Evolutionary conservation across 208 protist genomes (phyloP), one percentile per base, ranked within the genome.

Genomic region (Trypanosoma conorhini): DNA sequence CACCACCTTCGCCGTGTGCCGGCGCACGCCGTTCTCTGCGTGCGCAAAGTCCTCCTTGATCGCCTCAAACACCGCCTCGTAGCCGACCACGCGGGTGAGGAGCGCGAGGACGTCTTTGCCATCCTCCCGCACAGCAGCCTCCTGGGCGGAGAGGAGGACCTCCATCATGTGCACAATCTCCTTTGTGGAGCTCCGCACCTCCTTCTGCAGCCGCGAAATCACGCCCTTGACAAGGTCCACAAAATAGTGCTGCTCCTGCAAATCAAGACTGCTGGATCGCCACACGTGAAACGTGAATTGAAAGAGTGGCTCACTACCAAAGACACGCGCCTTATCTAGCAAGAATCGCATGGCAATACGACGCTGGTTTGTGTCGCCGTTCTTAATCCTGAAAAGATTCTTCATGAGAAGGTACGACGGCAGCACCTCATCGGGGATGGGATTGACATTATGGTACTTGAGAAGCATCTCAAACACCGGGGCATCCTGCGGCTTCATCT

Each of bases 131-230:
- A 98, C 96, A 79, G 99, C 98, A 67, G 93, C 94, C 81, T 99
- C 98, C 75, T 99, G 89, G 55, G 99, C 97, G 28, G 99, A 99
- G 22, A 99, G 91, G 51, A 99, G 83, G 31, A 98, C 98, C 82
- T 99, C 95, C 81, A 99, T 99, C 50, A 99, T 98, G 42, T 99
- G 95, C 0, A 99, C 86, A 69, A 99, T 98, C 70, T 99, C 99
- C 83, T 99, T 98, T 24, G 98, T 97, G 58, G 98, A 99, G 13
- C 94, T 89, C 17, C 97, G 85, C 12, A 99, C 96, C 13, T 98
- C 86, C 40, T 98, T 97, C 62, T 99, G 97, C 33, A 99, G 85
- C 69, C 99, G 97, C 65, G 98, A 98, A 46, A 99, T 90, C n/a
- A 99, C 89, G 46, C 98, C 82, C 86, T 99, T 99, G 70, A 99